Evolutionary conservation across 1,139 yeast genomes (phyloP), one percentile per base, ranked within the genome.

Genomic region (Zygosaccharomyces sapae): DNA sequence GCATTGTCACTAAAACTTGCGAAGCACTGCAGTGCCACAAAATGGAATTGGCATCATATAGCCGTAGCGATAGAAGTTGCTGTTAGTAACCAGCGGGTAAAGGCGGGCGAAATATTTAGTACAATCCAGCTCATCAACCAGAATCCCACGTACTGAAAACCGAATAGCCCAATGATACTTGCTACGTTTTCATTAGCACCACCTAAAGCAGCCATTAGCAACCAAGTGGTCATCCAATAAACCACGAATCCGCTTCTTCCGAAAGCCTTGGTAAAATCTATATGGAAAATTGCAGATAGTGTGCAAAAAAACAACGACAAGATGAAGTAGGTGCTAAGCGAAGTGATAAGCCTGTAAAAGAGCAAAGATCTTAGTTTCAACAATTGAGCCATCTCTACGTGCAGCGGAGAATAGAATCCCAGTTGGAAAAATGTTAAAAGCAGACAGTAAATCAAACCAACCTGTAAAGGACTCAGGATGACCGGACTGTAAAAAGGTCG

Each of bases 401-500:
- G 86, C 29, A 79, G 62, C 4, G 77, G 77, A 18, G 70, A 71
- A 61, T 81, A 81, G 61, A 83, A 74, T 50, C 79, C 76, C 58
- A 82, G 74, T 53, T 79, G 80, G 67, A 77, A 74, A 53, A 78
- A 73, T 1, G 95, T 80, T 47, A 86, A 67, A 64, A 87, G 81
- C 55, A 87, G 76, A 62, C 83, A 72, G 65, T 80, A 86, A 65
- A 87, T 84, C 49, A 84, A 72, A 43, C 95, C 95, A 54, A 86
- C 82, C 63, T 83, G 87, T 4, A 80, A 65, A 1, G 90, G 87
- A 0, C 87, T 88, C 18, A 74, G 56, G 20, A 81, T 61, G 2
- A 76, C 79, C 2, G 77, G 69, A 54, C 79, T 70, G 1, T 67
- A 65, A 49, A 68, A 73, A 1, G 87, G 86, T 22, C 74, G 71